Conservation (phyloP, 176 grass and related monocot species). For the Triticum dicoccoides region DNA sequence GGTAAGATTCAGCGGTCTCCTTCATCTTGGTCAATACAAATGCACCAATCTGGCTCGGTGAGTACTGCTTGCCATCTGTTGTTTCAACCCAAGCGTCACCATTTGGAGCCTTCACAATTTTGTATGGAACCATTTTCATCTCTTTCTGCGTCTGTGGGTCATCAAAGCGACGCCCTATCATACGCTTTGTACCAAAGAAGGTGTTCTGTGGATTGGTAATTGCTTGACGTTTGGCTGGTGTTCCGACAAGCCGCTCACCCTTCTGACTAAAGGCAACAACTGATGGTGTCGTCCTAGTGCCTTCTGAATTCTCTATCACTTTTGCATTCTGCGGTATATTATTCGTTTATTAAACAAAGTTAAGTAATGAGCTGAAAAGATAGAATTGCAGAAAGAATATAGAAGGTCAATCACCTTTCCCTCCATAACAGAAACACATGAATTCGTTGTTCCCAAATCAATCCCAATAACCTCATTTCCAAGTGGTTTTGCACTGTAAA, state of each 20-base stretch:
- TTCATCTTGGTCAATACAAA: conserved; percentile 22
- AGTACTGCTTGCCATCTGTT: conserved; percentile 19
- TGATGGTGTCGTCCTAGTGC: conserved; percentile 10
- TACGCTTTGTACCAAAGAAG: conserved; percentile 23
- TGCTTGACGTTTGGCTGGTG: conserved; percentile 7
- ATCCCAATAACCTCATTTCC: conserved; percentile 21
- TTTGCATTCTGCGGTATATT: neutral
- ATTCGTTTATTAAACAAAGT: neutral
- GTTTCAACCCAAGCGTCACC: conserved; percentile 17
- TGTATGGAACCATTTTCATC: conserved; percentile 16
- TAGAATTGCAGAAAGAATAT: neutral
- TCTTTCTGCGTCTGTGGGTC: conserved; percentile 13
- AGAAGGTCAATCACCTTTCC: neutral
- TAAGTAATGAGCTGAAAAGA: neutral
- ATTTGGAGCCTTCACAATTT: conserved; percentile 10
- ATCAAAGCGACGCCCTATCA: conserved; percentile 13
- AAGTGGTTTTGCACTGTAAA: conserved; percentile 14
- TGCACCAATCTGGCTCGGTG: conserved; percentile 4
- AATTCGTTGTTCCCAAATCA: conserved; percentile 17
- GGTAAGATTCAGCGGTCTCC: conserved; percentile 15
- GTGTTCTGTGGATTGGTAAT: conserved; percentile 16
- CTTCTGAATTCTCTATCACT: conserved; percentile 19
- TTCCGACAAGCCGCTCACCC: conserved; percentile 12
- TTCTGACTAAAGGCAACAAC: conserved; percentile 19
- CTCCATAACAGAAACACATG: conserved; percentile 23